Percentiles rank a stretch among this genome's conserved stretches.
Conservation (phyloP, 1,284 basidiomycete species). For the Cystobasidium sp. region DNA sequence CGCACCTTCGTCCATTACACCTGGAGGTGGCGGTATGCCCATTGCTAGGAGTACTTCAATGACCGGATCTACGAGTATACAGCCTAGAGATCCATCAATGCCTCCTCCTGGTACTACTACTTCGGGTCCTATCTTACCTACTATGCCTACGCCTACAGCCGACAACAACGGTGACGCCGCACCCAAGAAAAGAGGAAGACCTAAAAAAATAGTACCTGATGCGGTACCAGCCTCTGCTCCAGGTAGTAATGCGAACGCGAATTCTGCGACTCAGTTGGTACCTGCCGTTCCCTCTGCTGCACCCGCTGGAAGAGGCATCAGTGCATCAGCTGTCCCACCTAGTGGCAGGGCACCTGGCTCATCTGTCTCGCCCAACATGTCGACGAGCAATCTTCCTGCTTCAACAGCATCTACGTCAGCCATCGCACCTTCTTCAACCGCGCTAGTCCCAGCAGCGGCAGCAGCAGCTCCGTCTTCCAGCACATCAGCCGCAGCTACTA, state of each 20-base stretch:
- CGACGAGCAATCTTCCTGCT: too few relatives aligned
- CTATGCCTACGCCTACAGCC: not conserved
- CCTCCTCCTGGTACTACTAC: not conserved
- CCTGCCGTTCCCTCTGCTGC: too few relatives aligned
- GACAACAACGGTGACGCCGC: not conserved
- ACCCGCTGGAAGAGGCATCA: too few relatives aligned
- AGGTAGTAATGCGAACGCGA: too few relatives aligned
- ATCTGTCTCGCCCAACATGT: too few relatives aligned
- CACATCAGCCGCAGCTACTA: not conserved
- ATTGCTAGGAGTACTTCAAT: not conserved
- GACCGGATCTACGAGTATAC: slow-evolving; percentile 8
- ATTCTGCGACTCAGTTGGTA: too few relatives aligned
- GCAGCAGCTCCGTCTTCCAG: not conserved
- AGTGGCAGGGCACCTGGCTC: too few relatives aligned
- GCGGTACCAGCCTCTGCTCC: not conserved
- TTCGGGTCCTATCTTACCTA: not conserved
- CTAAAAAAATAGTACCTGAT: slow-evolving; percentile 4
- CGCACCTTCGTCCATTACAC: not conserved
- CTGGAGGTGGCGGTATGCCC: not conserved
- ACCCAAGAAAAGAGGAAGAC: slow-evolving; percentile 19
- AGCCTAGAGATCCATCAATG: slow-evolving; percentile 19
- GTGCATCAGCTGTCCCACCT: too few relatives aligned
- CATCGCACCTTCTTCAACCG: not conserved
- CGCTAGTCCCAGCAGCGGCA: not conserved
- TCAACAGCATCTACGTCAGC: not conserved